Base-by-base conservation (phyloP, 768 basidiomycete species). In the Termitomyces sp. region DNA sequence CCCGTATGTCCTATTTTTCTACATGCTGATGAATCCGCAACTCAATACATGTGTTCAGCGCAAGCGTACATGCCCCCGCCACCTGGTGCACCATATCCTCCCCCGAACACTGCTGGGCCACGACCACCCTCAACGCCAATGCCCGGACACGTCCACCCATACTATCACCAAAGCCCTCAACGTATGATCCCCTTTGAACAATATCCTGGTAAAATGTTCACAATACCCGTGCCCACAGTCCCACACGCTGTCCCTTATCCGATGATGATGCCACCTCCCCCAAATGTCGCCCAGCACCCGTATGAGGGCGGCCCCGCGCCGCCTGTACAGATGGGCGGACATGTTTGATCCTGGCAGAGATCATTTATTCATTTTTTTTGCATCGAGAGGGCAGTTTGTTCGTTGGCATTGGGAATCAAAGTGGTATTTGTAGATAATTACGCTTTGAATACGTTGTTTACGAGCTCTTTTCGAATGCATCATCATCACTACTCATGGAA, bases 231-330 rank as follows among this genome's bases (percentile, higher is more conserved):
- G 33, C 55, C 60, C 64, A 59, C 71, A 94, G 91, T 93, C 68
- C 85, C 86, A 70, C 91, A 92, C 63, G 89, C 91, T 32, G 83
- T 89, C 60, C 87, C 89, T 44, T 94, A 93, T 68, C 86, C 81
- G n/a, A 89, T 91, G 88, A 93, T 93, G 89, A 91, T 91, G 87
- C 88, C 85, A 52, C 88, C 87, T 52, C 86, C 86, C 7, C 84
- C 86, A 47, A 81, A 76, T 54, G 79, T 74, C 41, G 81, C 81
- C 38, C 86, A 85, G 58, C 90, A 91, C 65, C 81, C 79, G 32
- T 92, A 91, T 69, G 89, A 92, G 43, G 83, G 78, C 56, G 81
- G 79, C 16, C 82, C 84, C 54, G 80, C 85, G 32, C 83, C 81
- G 50, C 86, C 83, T 23, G 87, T 87, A 50, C 84, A 76, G 47